Evolutionary conservation across 352 stramenopile genomes (phyloP).

Genomic region (Pythium phragmitis): DNA sequence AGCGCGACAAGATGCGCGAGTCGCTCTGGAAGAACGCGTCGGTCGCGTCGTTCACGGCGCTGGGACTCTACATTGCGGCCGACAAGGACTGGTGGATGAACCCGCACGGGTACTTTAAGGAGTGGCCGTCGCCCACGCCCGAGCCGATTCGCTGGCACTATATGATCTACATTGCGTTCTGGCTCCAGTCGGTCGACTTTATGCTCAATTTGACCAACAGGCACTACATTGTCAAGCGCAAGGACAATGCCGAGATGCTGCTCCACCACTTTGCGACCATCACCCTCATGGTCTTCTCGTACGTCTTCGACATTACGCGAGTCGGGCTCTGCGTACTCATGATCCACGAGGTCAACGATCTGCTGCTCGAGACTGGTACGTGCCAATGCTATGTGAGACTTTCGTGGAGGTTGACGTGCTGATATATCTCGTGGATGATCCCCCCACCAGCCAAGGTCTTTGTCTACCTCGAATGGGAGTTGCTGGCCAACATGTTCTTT

Average conservation of each 20-base stretch:
- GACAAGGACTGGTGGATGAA: constrained; percentile 76
- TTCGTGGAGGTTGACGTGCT: not conserved
- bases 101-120: constrained; percentile 61
- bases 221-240: constrained; percentile 81
- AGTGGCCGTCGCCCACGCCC: constrained; percentile 44
- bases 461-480: constrained; percentile 70
- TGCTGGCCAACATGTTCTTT: constrained; percentile 71
- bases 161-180: constrained; percentile 84
- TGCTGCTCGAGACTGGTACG: constrained; percentile 66
- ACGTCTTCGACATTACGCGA: constrained; percentile 68
- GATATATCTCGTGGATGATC: constrained; percentile 6
- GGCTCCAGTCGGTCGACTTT: constrained; percentile 82
- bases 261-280: constrained; percentile 79
- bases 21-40: constrained; percentile 82
- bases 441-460: constrained; percentile 58
- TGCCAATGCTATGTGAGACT: not conserved
- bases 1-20: constrained; percentile 82
- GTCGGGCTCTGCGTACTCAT: constrained; percentile 77
- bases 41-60: constrained; percentile 56
- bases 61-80: constrained; percentile 62
- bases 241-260: constrained; percentile 82
- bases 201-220: constrained; percentile 83
- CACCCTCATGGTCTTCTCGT: constrained; percentile 76
- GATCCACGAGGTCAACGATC: constrained; percentile 81
- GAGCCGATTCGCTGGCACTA: constrained; percentile 80